Percentiles rank a stretch among this genome's conserved stretches.
Conservation (phyloP, 2,329 filamentous ascomycete species). For the Lanzia echinophila region DNA sequence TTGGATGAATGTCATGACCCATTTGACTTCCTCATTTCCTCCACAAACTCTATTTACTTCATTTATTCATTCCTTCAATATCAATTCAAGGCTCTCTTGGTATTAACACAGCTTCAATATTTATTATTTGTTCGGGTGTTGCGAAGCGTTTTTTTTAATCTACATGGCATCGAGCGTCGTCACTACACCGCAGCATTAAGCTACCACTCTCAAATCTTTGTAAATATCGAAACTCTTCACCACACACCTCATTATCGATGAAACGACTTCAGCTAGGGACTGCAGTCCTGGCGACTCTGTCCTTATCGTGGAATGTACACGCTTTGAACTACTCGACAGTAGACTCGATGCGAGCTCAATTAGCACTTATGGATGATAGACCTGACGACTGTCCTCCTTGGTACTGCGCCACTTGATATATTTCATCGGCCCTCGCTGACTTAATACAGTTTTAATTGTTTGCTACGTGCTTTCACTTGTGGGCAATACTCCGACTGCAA, state of each 20-base stretch:
- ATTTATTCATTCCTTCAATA: not conserved
- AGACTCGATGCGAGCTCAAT: constrained; percentile 56
- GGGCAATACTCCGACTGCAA: constrained; percentile 88
- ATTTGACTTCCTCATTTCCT: not conserved
- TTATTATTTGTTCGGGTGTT: too few relatives aligned
- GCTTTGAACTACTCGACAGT: constrained; percentile 53
- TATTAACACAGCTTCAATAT: not conserved
- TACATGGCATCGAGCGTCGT: constrained; percentile 8
- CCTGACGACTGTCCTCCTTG: constrained; percentile 75
- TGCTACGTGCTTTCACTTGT: constrained; percentile 85
- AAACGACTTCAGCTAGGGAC: constrained; percentile 18
- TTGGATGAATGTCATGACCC: not conserved
- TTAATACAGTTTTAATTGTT: constrained; percentile 81
- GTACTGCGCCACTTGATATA: constrained; percentile 37
- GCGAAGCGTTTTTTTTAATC: not conserved
- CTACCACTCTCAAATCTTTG: constrained; percentile 13
- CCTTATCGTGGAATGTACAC: constrained; percentile 36
- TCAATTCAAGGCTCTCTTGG: not conserved
- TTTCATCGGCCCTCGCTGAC: constrained; percentile 12
- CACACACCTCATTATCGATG: constrained; percentile 14
- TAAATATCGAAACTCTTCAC: constrained; percentile 4
- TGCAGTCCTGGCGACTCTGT: constrained; percentile 29
- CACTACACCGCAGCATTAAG: constrained; percentile 8
- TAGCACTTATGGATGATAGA: constrained; percentile 65
- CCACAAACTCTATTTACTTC: not conserved